Conservation (phyloP, 1,284 basidiomycete species). For the Ustilago cynodontis region DNA sequence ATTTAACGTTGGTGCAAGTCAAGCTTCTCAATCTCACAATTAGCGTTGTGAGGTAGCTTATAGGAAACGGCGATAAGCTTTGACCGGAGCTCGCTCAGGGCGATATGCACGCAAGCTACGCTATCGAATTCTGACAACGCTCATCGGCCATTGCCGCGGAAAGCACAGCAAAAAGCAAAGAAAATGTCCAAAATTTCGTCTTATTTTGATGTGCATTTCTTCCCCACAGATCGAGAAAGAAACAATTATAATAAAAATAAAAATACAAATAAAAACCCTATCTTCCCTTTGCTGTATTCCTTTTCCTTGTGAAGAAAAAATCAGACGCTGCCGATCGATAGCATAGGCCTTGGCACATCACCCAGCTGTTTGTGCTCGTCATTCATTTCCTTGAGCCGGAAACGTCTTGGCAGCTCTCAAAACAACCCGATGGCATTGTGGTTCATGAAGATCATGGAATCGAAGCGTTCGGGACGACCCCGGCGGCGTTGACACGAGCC, state of each 20-base stretch:
- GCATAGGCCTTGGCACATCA: slow-evolving; percentile 3
- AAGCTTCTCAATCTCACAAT: neutral
- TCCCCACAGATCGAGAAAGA: slow-evolving; percentile 15
- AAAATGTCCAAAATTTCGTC: neutral
- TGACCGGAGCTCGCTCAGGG: neutral
- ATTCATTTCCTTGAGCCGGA: neutral
- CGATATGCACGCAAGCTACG: slow-evolving; percentile 6
- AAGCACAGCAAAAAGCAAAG: neutral
- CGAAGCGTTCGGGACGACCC: neutral
- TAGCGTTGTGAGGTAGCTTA: neutral
- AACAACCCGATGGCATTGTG: neutral
- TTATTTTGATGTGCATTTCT: neutral
- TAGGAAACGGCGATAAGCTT: neutral
- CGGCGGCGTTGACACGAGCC: neutral
- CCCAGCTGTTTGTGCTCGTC: neutral
- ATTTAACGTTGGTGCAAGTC: no score
- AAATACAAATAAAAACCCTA: no score
- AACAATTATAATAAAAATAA: no score
- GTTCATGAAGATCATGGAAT: neutral
- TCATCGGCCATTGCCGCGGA: slow-evolving; percentile 1
- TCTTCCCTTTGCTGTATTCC: neutral
- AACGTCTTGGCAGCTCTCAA: no score
- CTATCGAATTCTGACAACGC: slow-evolving; percentile 6
- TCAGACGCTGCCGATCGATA: slow-evolving; percentile 9
- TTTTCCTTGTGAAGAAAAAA: neutral